Base-by-base conservation (phyloP, 495 filamentous ascomycete genomes). In the Achaetomiella virescens region DNA sequence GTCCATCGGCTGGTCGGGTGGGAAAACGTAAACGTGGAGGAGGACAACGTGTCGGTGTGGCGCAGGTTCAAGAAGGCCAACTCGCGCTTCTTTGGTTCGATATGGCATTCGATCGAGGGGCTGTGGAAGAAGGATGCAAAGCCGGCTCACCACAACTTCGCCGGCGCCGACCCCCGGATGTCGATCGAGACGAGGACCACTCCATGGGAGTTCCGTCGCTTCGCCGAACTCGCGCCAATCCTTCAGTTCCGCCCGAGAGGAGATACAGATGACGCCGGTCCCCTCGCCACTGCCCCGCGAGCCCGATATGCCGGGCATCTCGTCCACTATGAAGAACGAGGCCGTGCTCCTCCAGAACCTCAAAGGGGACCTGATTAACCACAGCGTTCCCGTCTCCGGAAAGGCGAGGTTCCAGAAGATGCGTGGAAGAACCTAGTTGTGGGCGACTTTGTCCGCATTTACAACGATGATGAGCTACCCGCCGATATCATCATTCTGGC, bases 381-480 rank as follows among this genome's bases (percentile, higher is more conserved):
- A 67, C 25, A 65, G 77, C 7, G 4, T 67, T 11, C 63, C 66
- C n/a, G 48, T 69, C 1, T 65, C 67, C 17, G 78, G 78, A 8
- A 71, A 72, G 49, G 73, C 91, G 45, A 79, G 84, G 44, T 99
- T 99, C 70, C 92, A 93, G 68, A 86, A 59, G 93, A 96, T 60
- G 83, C 82, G 50, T 99, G 95, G 95, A 99, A 99, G 68, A 95
- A 83, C 65, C 80, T 97, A 22, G 85, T 95, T 61, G 92, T 97
- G 41, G 95, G 95, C 36, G 95, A 99, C 70, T 97, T 95, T 69
- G 87, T 99, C 44, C 89, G 95, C 52, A 80, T 99, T 48, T 97
- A 96, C 72, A 96, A 95, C 59, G 88, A 95, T 49, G 95, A 99
- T 65, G 89, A 92, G 57, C 85, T 99, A 25, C 95, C 95, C 2